Evolutionary conservation across 2,329 filamentous ascomycete species (phyloP).

Genomic region (Fonsecaea pedrosoi): DNA sequence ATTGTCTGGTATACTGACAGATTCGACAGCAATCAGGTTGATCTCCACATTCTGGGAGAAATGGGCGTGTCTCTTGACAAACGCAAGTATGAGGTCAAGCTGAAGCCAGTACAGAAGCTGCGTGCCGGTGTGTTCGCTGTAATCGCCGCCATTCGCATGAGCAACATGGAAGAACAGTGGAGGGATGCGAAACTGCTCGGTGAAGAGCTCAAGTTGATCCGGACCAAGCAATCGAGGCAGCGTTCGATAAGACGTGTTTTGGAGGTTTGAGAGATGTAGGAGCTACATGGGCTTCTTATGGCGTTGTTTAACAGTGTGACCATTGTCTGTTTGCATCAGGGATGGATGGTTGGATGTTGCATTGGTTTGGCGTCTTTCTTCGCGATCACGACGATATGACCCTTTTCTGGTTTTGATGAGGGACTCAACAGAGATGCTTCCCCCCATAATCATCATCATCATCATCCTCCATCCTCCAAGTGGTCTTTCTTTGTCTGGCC

Average conservation of each 20-base stretch:
- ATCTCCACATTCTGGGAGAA: conserved; percentile 81
- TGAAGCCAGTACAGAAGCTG: conserved; percentile 49
- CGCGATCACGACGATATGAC: conserved; percentile 17
- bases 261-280: conserved; percentile 17
- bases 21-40: conserved; percentile 79
- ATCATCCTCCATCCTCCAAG: neutral
- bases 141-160: conserved; percentile 55
- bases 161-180: conserved; percentile 54
- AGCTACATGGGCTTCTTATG: neutral
- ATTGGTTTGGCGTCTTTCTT: neutral
- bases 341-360: neutral
- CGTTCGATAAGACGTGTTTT: conserved; percentile 25
- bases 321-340: neutral
- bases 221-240: conserved; percentile 23
- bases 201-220: conserved; percentile 48
- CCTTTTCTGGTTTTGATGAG: neutral
- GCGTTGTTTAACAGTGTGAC: neutral
- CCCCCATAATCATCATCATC: neutral
- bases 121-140: conserved; percentile 51
- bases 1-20: conserved; percentile 27
- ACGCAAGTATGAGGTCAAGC: conserved; percentile 42
- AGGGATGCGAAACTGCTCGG: conserved; percentile 51
- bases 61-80: conserved; percentile 70
- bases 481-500: neutral
- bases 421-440: neutral